Conservation (phyloP, 169 alveolate species). For the Babesia ovis region DNA sequence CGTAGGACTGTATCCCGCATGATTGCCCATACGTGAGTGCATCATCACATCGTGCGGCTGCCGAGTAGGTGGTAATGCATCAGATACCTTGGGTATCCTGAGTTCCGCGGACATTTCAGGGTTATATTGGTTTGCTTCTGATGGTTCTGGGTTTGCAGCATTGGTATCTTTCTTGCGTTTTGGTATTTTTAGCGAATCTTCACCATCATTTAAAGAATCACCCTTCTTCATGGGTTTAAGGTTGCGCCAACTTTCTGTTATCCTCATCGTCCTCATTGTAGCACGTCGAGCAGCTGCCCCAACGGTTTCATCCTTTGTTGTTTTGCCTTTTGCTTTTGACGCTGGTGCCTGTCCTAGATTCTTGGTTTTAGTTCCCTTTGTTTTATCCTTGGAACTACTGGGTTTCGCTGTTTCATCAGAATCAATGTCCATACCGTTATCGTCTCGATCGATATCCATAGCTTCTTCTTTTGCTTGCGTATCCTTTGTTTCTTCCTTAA, state of each 20-base stretch:
- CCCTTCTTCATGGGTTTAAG: neutral
- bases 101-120: no score
- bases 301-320: neutral
- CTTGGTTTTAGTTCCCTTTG: neutral
- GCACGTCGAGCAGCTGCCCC: neutral
- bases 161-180: conserved; percentile 2
- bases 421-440: neutral
- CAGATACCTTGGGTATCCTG: no score
- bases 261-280: neutral
- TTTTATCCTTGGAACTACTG: neutral
- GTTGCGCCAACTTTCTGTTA: conserved; percentile 12
- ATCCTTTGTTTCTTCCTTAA: no score
- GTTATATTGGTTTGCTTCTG: no score
- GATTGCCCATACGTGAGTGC: neutral
- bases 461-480: no score
- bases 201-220: conserved; percentile 9
- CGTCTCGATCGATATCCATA: no score
- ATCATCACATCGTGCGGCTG: neutral
- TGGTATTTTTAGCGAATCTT: conserved; percentile 13
- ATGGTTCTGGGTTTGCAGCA: neutral
- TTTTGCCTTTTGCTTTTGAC: no score
- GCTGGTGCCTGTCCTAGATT: neutral
- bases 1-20: neutral
- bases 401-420: neutral
- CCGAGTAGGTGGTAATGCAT: no score